phyloP scores from a whole-genome alignment of 805 yeast genomes.

The Metschnikowia colocasiae region DNA sequence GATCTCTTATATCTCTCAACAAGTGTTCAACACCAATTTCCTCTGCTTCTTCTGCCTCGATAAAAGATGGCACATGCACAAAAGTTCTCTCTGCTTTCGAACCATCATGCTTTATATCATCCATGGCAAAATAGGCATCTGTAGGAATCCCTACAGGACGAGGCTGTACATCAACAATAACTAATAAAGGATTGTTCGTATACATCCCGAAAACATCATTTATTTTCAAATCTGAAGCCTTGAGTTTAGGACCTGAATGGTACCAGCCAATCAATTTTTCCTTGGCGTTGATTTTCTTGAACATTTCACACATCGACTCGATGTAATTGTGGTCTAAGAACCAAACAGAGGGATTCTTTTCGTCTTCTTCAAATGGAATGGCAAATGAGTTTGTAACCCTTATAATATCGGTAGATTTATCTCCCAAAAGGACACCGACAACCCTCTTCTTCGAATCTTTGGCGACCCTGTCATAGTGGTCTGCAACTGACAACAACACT shows the following conservation, averaged over 20 bases:
- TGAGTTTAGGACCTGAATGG: conserved; percentile 93
- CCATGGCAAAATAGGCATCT: conserved; percentile 89
- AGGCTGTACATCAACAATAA: conserved; percentile 90
- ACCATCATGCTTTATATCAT: conserved; percentile 95
- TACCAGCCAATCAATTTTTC: conserved; percentile 99
- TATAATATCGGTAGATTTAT: conserved; percentile 52
- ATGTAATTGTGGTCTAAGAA: conserved; percentile 94
- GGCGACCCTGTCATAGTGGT: conserved; percentile 88
- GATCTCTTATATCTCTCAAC: conserved; percentile 90
- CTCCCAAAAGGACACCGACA: conserved; percentile 92
- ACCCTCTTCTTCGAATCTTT: conserved; percentile 72
- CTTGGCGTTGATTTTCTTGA: conserved; percentile 94
- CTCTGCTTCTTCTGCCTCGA: conserved; percentile 98
- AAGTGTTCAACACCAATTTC: conserved; percentile 98
- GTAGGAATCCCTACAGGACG: conserved; percentile 88
- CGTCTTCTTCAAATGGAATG: conserved; percentile 97
- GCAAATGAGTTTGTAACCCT: conserved; percentile 92
- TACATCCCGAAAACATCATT: conserved; percentile 84
- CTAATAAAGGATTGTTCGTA: conserved; percentile 72
- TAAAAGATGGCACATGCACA: conserved; percentile 85
- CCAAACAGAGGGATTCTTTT: conserved; percentile 88
- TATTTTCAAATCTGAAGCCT: conserved; percentile 82
- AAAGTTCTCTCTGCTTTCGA: conserved; percentile 89
- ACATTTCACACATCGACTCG: conserved; percentile 97
- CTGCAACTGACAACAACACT: conserved; percentile 89